These are phyloP conservation scores for Borovskyia barvae DNA, from an alignment of 208 protist genomes.

Conservation along the genomic window DNA sequence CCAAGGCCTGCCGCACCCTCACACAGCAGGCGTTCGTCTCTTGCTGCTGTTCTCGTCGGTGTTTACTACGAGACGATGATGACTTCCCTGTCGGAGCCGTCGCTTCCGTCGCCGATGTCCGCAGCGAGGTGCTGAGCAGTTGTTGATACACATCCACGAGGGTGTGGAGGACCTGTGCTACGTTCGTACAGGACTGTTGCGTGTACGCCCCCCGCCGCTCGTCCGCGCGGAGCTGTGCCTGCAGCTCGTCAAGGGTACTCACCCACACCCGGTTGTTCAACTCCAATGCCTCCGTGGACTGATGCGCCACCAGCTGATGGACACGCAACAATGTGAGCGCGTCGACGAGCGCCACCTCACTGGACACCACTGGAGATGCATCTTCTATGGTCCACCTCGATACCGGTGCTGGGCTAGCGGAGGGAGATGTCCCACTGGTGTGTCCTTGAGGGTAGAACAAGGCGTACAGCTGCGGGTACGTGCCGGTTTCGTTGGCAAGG, in stretches of 20 bases:
- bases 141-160: slow-evolving; percentile 9
- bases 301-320: background rate
- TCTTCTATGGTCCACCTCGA: slow-evolving; percentile 4
- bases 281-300: too few species aligned
- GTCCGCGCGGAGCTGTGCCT: slow-evolving; percentile 2
- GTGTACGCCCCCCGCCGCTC: background rate
- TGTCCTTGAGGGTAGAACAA: slow-evolving; percentile 16
- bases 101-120: too few species aligned
- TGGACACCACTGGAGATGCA: background rate
- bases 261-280: slow-evolving; percentile 5
- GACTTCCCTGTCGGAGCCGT: too few species aligned
- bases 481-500: background rate
- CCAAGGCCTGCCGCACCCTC: slow-evolving; percentile 7
- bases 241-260: slow-evolving; percentile 2
- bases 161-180: slow-evolving; percentile 15
- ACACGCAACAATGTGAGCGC: slow-evolving; percentile 20
- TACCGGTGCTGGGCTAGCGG: background rate
- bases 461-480: slow-evolving; percentile 26
- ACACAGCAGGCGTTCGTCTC: slow-evolving; percentile 1
- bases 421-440: background rate
- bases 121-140: slow-evolving; percentile 2
- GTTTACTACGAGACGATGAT: too few species aligned
- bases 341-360: slow-evolving; percentile 1
- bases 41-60: background rate
- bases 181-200: background rate